Percentiles rank a stretch among this genome's conserved stretches.
phyloP scores from a whole-genome alignment of 768 basidiomycete species.

The Suillus subalutaceus region DNA sequence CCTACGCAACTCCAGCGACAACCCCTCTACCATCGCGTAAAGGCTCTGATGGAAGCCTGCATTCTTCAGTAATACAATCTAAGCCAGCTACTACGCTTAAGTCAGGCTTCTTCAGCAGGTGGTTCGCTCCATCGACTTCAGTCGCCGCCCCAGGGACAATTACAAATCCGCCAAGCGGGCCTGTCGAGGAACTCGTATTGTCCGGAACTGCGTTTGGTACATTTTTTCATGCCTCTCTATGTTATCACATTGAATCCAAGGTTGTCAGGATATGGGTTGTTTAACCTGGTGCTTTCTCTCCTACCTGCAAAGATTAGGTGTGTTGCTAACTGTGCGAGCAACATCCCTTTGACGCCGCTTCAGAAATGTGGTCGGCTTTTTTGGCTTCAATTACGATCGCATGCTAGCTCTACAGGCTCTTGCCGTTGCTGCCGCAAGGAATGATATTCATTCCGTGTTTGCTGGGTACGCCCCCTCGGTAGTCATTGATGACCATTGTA shows the following conservation, averaged over 20 bases:
- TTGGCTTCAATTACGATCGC: conserved; percentile 77
- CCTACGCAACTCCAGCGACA: conserved; percentile 41
- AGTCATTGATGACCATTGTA: background rate
- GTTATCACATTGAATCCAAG: background rate
- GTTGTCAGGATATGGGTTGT: conserved; percentile 56
- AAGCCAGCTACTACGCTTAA: conserved; percentile 21
- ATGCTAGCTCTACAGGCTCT: conserved; percentile 69
- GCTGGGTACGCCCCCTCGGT: conserved; percentile 55
- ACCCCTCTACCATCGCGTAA: conserved; percentile 40
- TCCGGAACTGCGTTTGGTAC: conserved; percentile 79
- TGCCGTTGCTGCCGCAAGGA: conserved; percentile 63
- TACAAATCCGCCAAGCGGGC: conserved; percentile 45
- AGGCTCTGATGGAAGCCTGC: conserved; percentile 28
- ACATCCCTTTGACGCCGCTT: conserved; percentile 1
- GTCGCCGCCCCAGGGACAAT: conserved; percentile 23
- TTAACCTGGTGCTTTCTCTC: conserved; percentile 80
- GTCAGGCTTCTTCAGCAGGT: conserved; percentile 42
- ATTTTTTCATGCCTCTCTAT: conserved; percentile 18
- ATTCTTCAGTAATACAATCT: conserved; percentile 21
- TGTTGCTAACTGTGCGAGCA: conserved; percentile 19
- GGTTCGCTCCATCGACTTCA: conserved; percentile 25
- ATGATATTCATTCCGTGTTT: conserved; percentile 77
- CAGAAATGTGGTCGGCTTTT: conserved; percentile 72
- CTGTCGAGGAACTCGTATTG: conserved; percentile 72
- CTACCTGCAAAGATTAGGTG: conserved; percentile 73